Evolutionary conservation across 1,139 yeast species (phyloP).

Genomic region (Arxiozyma heterogenica): DNA sequence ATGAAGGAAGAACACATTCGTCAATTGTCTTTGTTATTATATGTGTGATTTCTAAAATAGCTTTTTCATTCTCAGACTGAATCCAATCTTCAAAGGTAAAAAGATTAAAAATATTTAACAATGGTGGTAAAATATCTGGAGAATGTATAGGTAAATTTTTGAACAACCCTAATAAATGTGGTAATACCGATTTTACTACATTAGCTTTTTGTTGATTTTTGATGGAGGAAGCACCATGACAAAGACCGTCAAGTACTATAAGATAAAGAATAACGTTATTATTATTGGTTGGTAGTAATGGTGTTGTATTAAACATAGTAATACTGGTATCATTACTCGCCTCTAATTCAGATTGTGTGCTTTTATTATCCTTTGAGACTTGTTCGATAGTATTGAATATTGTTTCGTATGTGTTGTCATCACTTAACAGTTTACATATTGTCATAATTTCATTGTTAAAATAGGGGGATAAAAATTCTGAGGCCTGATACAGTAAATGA

Average conservation of each 20-base stretch:
- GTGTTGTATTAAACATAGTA: slow-evolving; percentile 7
- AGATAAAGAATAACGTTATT: slow-evolving; percentile 22
- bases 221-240: slow-evolving; percentile 24
- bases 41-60: slow-evolving; percentile 14
- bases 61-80: slow-evolving; percentile 20
- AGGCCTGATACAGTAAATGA: slow-evolving; percentile 22
- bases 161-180: slow-evolving; percentile 19
- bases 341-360: slow-evolving; percentile 8
- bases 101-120: slow-evolving; percentile 21
- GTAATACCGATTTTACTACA: slow-evolving; percentile 17
- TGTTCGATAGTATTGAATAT: slow-evolving; percentile 4
- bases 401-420: slow-evolving; percentile 17
- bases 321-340: slow-evolving; percentile 4
- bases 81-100: slow-evolving; percentile 28
- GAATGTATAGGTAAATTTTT: slow-evolving; percentile 21
- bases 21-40: slow-evolving; percentile 18
- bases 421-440: slow-evolving; percentile 21
- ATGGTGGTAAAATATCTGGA: slow-evolving; percentile 18
- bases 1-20: slow-evolving; percentile 13
- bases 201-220: slow-evolving; percentile 17
- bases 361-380: slow-evolving; percentile 5
- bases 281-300: slow-evolving; percentile 20
- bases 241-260: slow-evolving; percentile 26
- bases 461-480: slow-evolving; percentile 27
- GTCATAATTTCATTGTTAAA: slow-evolving; percentile 20